Conservation (phyloP, 1,284 basidiomycete genomes). For the Cutaneotrichosporon daszewskae region DNA sequence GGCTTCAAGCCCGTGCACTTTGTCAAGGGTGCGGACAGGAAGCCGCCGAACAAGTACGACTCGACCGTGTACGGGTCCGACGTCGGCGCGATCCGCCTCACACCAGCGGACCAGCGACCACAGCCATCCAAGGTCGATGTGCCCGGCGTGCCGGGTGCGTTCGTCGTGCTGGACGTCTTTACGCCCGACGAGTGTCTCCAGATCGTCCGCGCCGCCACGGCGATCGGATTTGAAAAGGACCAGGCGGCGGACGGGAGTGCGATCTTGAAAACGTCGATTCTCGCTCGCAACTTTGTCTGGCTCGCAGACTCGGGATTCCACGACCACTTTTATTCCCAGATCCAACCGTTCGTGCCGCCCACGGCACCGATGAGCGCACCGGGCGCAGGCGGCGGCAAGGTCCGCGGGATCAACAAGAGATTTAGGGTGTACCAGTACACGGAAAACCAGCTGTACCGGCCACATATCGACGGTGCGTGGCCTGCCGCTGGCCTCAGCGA, state of each 20-base stretch:
- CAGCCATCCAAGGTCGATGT: constrained; percentile 33
- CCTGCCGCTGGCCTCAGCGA: constrained; percentile 52
- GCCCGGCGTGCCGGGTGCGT: constrained; percentile 50
- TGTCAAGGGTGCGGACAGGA: constrained; percentile 46
- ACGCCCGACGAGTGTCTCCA: constrained; percentile 51
- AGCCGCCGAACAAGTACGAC: constrained; percentile 53
- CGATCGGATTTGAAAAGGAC: constrained; percentile 53
- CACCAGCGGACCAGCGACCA: constrained; percentile 30
- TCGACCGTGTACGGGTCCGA: constrained; percentile 52
- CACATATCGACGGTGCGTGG: constrained; percentile 57
- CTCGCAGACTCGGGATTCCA: constrained; percentile 53
- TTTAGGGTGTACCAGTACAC: constrained; percentile 55
- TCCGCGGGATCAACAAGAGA: constrained; percentile 53
- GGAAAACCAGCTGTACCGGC: constrained; percentile 52
- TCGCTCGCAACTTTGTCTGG: constrained; percentile 56
- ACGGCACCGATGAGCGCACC: constrained; percentile 30
- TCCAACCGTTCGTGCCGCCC: constrained; percentile 49
- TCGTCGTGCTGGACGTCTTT: constrained; percentile 53
- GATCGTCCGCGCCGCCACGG: constrained; percentile 50
- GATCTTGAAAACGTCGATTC: constrained; percentile 49
- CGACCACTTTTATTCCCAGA: constrained; percentile 49
- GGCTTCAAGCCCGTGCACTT: constrained; percentile 35
- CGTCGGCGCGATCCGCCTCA: constrained; percentile 47
- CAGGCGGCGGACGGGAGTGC: constrained; percentile 52
- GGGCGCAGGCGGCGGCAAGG: constrained; percentile 48